Evolutionary conservation across 306 rosid genomes (phyloP), one percentile per base, ranked within the genome.

Genomic region (Abrus precatorius): DNA sequence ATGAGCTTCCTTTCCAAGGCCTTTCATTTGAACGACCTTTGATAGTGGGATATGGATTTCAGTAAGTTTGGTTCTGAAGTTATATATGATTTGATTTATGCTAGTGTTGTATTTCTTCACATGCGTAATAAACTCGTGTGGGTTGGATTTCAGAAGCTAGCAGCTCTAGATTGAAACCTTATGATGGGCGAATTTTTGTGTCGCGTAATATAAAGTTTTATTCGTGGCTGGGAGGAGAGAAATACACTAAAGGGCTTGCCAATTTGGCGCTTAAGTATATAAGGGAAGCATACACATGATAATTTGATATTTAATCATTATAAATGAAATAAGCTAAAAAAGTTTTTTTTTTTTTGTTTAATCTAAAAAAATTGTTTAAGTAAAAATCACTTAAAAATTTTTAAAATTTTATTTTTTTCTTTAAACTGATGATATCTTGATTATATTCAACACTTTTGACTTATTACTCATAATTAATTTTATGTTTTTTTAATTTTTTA

Each of bases 1-100:
- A 94, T 49, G 98, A 94, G 86, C 98, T 94, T 84, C 98, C 98
- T 8, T 86, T 97, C 27, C 97, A 92, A 79, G 98, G 98, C 72
- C 93, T 91, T 72, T 84, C 91, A 77, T 80, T 82, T 70, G 92
- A 94, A 82, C 92, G 97, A 49, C 98, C 98, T 9, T 49, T 88
- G 81, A 94, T 94, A 20, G 88, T 92, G 69, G 91, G 86, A 82
- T 85, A 94, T 94, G 98, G 94, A 92, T 56, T 92, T 94, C 85
- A 76, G 77, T 43, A 85, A 76, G 84, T 89, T 94, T 70, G 93
- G 86, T 66, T 80, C 92, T 5, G 89, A 76, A 49, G 73, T 72
- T 69, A 63, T 45, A 7, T 94, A 88, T 76, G 91, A 94, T 69
- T 80, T 94, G 86, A 94, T 94, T 64, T 94, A 94, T 84, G 97